Evolutionary conservation across 2,329 filamentous ascomycete genomes (phyloP).

Genomic region (Cercospora zeina): DNA sequence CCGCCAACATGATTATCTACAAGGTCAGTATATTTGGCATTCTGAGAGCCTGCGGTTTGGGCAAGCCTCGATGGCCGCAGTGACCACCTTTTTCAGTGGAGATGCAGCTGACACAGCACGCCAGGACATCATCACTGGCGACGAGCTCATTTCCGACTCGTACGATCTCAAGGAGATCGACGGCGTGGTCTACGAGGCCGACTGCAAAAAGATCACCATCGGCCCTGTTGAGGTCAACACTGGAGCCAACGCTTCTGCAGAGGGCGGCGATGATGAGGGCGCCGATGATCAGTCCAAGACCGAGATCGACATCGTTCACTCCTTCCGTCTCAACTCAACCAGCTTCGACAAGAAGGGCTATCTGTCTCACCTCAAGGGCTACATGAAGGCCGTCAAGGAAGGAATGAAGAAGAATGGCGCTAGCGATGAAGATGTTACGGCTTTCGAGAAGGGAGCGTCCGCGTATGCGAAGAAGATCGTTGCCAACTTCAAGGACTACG

Average conservation of each 20-base stretch:
- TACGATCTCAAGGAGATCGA: conserved; percentile 80
- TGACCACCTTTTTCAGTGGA: conserved; percentile 8
- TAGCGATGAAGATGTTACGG: conserved; percentile 65
- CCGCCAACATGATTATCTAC: conserved; percentile 58
- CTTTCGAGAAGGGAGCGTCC: conserved; percentile 75
- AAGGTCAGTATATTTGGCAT: conserved; percentile 49
- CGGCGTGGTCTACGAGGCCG: conserved; percentile 80
- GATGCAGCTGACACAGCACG: conserved; percentile 22
- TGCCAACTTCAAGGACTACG: conserved; percentile 90
- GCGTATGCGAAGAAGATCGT: conserved; percentile 79
- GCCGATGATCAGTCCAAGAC: conserved; percentile 68
- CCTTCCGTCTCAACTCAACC: conserved; percentile 82
- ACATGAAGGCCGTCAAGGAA: conserved; percentile 87
- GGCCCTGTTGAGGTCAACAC: conserved; percentile 70
- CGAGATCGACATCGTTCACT: conserved; percentile 91
- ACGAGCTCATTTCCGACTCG: conserved; percentile 97
- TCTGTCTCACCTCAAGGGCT: conserved; percentile 82
- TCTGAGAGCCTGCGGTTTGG: not conserved
- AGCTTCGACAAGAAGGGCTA: conserved; percentile 86
- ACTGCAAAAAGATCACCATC: conserved; percentile 86
- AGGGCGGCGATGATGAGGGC: conserved; percentile 69
- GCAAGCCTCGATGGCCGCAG: conserved; percentile 16
- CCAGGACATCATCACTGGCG: conserved; percentile 82
- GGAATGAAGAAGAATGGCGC: conserved; percentile 64
- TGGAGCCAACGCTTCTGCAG: conserved; percentile 95